These are phyloP conservation scores for Athelia psychrophila DNA, from an alignment of 1,284 basidiomycete genomes.

Conservation along the genomic window DNA sequence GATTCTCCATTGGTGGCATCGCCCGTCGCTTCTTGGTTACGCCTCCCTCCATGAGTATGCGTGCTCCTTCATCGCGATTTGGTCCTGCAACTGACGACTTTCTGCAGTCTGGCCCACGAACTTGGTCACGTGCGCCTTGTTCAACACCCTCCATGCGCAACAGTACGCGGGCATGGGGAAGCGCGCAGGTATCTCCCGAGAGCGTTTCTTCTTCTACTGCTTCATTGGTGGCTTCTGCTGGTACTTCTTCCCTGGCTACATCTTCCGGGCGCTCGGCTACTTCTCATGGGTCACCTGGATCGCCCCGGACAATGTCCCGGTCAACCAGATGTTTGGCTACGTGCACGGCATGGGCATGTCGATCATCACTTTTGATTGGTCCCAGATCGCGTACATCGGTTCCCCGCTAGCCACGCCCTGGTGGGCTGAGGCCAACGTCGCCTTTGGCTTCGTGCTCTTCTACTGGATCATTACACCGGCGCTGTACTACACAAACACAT, in stretches of 20 bases:
- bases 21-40: slow-evolving; percentile 77
- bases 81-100: slow-evolving; percentile 5
- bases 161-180: slow-evolving; percentile 60
- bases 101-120: slow-evolving; percentile 81
- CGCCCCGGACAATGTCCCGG: slow-evolving; percentile 59
- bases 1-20: slow-evolving; percentile 86
- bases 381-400: slow-evolving; percentile 60
- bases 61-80: slow-evolving; percentile 19
- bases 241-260: slow-evolving; percentile 75
- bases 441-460: slow-evolving; percentile 77
- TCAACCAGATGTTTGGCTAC: slow-evolving; percentile 82
- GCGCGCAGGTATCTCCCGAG: slow-evolving; percentile 67
- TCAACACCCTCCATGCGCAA: slow-evolving; percentile 73
- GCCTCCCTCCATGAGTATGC: slow-evolving; percentile 89
- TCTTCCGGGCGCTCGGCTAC: slow-evolving; percentile 64
- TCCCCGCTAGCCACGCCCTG: slow-evolving; percentile 64
- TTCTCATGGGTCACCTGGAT: slow-evolving; percentile 66
- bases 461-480: slow-evolving; percentile 77
- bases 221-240: slow-evolving; percentile 60
- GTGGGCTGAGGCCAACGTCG: slow-evolving; percentile 83
- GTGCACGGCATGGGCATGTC: slow-evolving; percentile 76
- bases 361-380: slow-evolving; percentile 72
- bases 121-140: slow-evolving; percentile 80
- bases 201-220: slow-evolving; percentile 74
- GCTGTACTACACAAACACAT: slow-evolving; percentile 62